Evolutionary conservation across 345 rosid genomes (phyloP).

Genomic region (Euphorbia pulcherrima): DNA sequence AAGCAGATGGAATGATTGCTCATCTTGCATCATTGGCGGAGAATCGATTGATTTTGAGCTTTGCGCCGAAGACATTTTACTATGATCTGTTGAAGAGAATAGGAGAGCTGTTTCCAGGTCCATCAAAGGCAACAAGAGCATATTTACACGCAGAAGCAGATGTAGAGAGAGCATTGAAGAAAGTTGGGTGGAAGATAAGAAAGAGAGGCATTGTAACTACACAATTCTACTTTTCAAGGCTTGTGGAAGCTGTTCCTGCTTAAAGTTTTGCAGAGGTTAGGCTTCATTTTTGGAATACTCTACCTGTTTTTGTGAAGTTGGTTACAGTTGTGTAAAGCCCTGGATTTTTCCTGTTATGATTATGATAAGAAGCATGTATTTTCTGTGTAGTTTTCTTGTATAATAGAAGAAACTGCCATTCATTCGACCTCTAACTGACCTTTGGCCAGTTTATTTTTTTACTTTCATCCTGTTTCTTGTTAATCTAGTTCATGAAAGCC

Average conservation of each 20-base stretch:
- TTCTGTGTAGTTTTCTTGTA: slow-evolving; percentile 10
- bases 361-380: background rate
- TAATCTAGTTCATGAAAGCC: background rate
- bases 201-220: slow-evolving; percentile 73
- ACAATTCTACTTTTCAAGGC: slow-evolving; percentile 79
- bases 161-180: slow-evolving; percentile 70
- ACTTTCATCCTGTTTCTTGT: background rate
- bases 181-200: slow-evolving; percentile 86
- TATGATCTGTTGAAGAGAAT: slow-evolving; percentile 70
- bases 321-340: slow-evolving; percentile 15
- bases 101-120: slow-evolving; percentile 95
- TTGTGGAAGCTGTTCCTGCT: slow-evolving; percentile 77
- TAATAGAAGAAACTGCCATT: slow-evolving; percentile 10
- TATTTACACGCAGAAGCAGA: slow-evolving; percentile 87
- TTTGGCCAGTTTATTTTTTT: background rate
- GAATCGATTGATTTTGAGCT: slow-evolving; percentile 70
- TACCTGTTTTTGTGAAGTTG: slow-evolving; percentile 4
- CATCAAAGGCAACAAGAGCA: slow-evolving; percentile 94
- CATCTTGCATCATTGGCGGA: slow-evolving; percentile 92
- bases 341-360: slow-evolving; percentile 4
- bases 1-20: slow-evolving; percentile 91
- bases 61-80: slow-evolving; percentile 89
- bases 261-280: slow-evolving; percentile 33
- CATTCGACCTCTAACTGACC: slow-evolving; percentile 14
- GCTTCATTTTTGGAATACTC: background rate